These are phyloP conservation scores for Salix exigua DNA, from an alignment of 345 rosid genomes.

Conservation along the genomic window DNA sequence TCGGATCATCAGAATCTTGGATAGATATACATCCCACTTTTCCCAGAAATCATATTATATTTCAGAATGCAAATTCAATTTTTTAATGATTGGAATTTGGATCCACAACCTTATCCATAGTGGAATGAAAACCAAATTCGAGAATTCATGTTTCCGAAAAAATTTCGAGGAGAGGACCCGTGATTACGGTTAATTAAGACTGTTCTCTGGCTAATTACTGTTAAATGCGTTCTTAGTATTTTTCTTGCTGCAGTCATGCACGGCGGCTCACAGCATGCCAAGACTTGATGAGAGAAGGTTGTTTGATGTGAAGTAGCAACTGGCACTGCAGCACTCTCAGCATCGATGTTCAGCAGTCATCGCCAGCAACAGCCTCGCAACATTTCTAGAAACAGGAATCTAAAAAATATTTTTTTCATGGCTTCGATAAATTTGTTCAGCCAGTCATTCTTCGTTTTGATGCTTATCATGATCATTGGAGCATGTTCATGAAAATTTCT, in stretches of 20 bases:
- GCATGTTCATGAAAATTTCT: rapidly evolving
- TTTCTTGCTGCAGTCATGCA: neutral
- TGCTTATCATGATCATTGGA: neutral
- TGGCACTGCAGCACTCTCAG: too few relatives aligned
- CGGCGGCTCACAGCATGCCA: neutral
- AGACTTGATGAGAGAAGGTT: neutral
- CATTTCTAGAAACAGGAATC: neutral
- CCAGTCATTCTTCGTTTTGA: neutral
- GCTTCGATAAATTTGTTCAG: too few relatives aligned
- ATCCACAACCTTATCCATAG: neutral
- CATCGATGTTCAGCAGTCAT: neutral
- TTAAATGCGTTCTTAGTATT: neutral
- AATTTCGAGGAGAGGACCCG: neutral
- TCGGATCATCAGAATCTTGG: neutral
- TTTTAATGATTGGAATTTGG: too few relatives aligned
- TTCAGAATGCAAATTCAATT: neutral
- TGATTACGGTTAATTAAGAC: neutral
- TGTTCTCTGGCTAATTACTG: neutral
- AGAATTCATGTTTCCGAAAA: neutral
- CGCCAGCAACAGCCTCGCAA: neutral
- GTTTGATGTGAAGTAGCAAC: neutral
- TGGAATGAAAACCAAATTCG: neutral
- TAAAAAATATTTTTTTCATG: too few relatives aligned
- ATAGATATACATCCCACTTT: neutral
- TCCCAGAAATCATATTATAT: neutral